Evolutionary conservation across 345 rosid genomes (phyloP), one percentile per base, ranked within the genome.

Genomic region (Hypericum perforatum): DNA sequence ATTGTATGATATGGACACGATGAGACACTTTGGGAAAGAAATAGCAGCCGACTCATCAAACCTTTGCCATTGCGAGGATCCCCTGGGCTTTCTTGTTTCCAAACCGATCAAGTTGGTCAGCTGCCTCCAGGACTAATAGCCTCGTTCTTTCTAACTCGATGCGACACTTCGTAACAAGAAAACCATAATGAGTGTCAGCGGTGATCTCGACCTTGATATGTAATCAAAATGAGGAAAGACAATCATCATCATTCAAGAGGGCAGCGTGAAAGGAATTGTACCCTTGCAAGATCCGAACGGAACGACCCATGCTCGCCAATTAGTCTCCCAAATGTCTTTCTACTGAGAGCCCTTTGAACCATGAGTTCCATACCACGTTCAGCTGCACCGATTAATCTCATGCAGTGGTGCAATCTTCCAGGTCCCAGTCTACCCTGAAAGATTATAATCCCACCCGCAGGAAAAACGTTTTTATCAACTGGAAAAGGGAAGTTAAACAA

Each of bases 331-430:
- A 92, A 88, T 11, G 85, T 70, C 77, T 69, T 85, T 73, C 95
- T 81, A 37, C 57, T 73, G 36, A 88, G 82, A 51, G 98, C 95
- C 70, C 94, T 83, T 68, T 73, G 73, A 65, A 76, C 88, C 96
- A 83, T 88, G 73, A 92, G 32, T 78, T 83, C 77, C 95, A 92
- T 88, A 62, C 96, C 96, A 41, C 98, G 95, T 80, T 92, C 98
- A 13, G 98, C 94, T 44, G 94, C 89, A 54, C 98, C 98, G 38
- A 92, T 69, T 70, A 85, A 69, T 78, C 98, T 85, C 98, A 88
- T 81, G 70, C 94, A 91, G 61, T 91, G 98, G 77, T 91, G 98
- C 87, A 88, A 67, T 66, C 98, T 85, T 70, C 98, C 98, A 0
- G 98, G 98, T 50, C 98, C 98, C 55, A 92, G 74, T 74, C 98